Conservation (phyloP, 2,329 filamentous ascomycete genomes). For the Pseudohalonectria lignicola region DNA sequence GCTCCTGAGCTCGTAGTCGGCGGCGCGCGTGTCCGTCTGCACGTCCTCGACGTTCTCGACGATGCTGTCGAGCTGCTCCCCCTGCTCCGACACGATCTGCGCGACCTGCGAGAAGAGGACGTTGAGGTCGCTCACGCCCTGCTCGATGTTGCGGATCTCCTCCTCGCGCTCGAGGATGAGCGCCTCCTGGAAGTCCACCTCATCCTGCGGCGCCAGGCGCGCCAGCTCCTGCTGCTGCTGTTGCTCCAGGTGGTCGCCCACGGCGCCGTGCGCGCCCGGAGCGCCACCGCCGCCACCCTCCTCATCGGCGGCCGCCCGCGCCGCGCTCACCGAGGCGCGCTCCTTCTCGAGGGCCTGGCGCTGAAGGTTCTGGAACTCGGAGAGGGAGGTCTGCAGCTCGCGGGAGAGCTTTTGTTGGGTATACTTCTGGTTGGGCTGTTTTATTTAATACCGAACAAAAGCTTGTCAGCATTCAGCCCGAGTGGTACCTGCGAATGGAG, state of each 20-base stretch:
- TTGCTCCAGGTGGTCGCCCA: conserved; percentile 38
- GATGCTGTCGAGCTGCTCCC: conserved; percentile 78
- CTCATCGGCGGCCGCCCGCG: conserved; percentile 67
- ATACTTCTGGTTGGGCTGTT: conserved; percentile 85
- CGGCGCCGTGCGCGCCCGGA: conserved; percentile 6
- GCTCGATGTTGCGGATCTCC: conserved; percentile 95
- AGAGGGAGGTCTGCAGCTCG: conserved; percentile 80
- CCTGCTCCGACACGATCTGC: conserved; percentile 91
- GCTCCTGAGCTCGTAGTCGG: conserved; percentile 73
- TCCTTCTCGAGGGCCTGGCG: conserved; percentile 86
- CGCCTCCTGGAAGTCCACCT: conserved; percentile 95
- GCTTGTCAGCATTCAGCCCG: too few relatives aligned
- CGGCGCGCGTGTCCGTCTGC: conserved; percentile 69
- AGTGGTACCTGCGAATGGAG: too few relatives aligned
- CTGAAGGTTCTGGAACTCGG: conserved; percentile 90
- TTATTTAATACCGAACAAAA: too few relatives aligned
- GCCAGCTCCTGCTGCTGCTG: conserved; percentile 65
- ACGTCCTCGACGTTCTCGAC: conserved; percentile 80
- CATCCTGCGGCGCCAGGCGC: conserved; percentile 78
- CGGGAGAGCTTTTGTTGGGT: conserved; percentile 90
- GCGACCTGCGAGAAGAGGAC: conserved; percentile 97
- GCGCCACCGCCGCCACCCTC: conserved; percentile 23
- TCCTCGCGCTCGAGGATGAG: conserved; percentile 93
- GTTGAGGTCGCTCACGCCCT: conserved; percentile 89
- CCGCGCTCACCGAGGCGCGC: conserved; percentile 72